Conservation (phyloP, 2,329 filamentous ascomycete species). For the Penicillium concentricum region DNA sequence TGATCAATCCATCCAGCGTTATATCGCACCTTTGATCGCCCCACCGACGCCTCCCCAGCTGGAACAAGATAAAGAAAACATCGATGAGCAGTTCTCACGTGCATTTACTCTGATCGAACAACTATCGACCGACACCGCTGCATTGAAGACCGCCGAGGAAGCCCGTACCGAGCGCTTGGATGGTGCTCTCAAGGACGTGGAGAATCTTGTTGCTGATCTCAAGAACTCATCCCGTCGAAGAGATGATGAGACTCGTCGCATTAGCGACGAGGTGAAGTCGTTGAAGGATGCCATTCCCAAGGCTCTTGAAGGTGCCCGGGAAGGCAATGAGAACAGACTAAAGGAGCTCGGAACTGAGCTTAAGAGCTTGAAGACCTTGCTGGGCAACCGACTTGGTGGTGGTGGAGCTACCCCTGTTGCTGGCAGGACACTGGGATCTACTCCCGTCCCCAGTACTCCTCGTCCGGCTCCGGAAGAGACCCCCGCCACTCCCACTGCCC, state of each 20-base stretch:
- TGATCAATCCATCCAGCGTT: constrained; percentile 60
- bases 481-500: constrained; percentile 18
- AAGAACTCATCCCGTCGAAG: constrained; percentile 77
- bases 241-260: constrained; percentile 81
- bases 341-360: constrained; percentile 84
- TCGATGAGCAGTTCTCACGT: constrained; percentile 90
- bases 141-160: constrained; percentile 82
- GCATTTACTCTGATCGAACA: constrained; percentile 91
- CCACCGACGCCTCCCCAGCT: constrained; percentile 92
- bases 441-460: constrained; percentile 21
- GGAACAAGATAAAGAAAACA: constrained; percentile 87
- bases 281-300: constrained; percentile 84
- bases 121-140: constrained; percentile 82
- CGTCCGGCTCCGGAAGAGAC: constrained; percentile 24
- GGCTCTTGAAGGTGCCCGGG: constrained; percentile 83
- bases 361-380: constrained; percentile 85
- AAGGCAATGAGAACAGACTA: constrained; percentile 74
- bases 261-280: constrained; percentile 80
- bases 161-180: constrained; percentile 82
- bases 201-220: constrained; percentile 75
- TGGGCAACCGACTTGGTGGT: constrained; percentile 61
- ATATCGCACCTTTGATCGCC: constrained; percentile 84
- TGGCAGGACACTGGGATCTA: constrained; percentile 31
- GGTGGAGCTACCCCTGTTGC: constrained; percentile 33
- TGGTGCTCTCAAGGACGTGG: constrained; percentile 75